These are phyloP conservation scores for Podaxis sp. DNA, from an alignment of 768 basidiomycete species.

Conservation along the genomic window DNA sequence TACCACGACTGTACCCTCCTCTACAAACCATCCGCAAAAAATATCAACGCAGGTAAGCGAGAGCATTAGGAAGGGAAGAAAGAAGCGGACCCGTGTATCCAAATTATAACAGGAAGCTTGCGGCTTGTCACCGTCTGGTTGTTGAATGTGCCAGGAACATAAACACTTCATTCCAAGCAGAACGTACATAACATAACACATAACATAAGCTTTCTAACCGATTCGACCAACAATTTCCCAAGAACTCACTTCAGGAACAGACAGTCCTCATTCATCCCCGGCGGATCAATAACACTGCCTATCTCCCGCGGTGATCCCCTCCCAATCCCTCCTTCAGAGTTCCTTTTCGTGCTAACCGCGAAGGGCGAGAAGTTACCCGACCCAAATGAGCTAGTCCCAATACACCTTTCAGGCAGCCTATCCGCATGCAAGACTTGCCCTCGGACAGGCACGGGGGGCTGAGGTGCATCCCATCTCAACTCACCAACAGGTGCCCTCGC, in stretches of 20 bases:
- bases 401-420: not conserved
- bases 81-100: too few relatives aligned
- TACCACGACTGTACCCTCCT: not conserved
- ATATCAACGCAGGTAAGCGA: not conserved
- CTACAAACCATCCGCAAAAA: not conserved
- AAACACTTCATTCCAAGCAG: too few relatives aligned
- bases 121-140: too few relatives aligned
- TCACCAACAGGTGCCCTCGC: slow-evolving; percentile 40
- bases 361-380: not conserved
- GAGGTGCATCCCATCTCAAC: not conserved
- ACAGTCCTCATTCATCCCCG: slow-evolving; percentile 30
- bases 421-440: not conserved
- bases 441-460: not conserved
- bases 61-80: too few relatives aligned
- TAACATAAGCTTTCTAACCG: not conserved
- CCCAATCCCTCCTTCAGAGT: not conserved
- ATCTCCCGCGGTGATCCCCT: not conserved
- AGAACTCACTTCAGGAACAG: slow-evolving; percentile 32
- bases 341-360: not conserved
- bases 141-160: too few relatives aligned
- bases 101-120: too few relatives aligned
- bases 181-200: too few relatives aligned
- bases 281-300: not conserved
- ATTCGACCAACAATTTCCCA: not conserved
- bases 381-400: not conserved